phyloP scores from a whole-genome alignment of 163 green algal genomes.

The Chloroidium sp. region DNA sequence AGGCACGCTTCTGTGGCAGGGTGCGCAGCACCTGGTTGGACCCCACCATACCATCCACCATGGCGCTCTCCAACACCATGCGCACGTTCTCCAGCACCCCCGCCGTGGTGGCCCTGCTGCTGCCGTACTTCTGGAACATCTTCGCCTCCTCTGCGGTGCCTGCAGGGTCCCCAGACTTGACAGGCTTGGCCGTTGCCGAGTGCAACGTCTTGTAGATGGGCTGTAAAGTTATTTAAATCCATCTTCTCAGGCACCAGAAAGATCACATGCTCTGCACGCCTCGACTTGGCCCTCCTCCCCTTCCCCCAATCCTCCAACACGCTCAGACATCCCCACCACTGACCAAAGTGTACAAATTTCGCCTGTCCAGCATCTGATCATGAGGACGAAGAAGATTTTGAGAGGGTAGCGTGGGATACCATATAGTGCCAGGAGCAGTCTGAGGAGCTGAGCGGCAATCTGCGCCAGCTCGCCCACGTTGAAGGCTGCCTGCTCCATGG shows the following conservation, averaged over 20 bases:
- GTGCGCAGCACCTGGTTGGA: conserved; percentile 5
- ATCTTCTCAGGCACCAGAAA: too few relatives aligned
- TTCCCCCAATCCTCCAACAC: too few relatives aligned
- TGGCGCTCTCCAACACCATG: not conserved
- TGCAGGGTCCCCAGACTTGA: not conserved
- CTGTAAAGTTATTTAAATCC: too few relatives aligned
- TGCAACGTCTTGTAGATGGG: too few relatives aligned
- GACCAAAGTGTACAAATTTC: too few relatives aligned
- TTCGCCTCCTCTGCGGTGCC: conserved; percentile 8
- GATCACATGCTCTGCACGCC: too few relatives aligned
- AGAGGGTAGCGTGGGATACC: not conserved
- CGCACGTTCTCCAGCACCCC: not conserved
- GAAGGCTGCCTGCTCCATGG: not conserved
- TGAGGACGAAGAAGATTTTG: too few relatives aligned
- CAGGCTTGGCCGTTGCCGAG: too few relatives aligned
- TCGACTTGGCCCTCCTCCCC: too few relatives aligned
- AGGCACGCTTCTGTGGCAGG: conserved; percentile 7
- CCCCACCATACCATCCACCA: conserved; percentile 2
- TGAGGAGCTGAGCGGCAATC: not conserved
- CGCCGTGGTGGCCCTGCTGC: not conserved
- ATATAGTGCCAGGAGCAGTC: not conserved
- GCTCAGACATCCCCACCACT: too few relatives aligned
- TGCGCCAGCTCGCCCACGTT: not conserved
- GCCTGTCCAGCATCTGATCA: too few relatives aligned
- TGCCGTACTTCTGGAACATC: not conserved